Base-by-base conservation (phyloP, 345 rosid species). In the Turnera subulata region DNA sequence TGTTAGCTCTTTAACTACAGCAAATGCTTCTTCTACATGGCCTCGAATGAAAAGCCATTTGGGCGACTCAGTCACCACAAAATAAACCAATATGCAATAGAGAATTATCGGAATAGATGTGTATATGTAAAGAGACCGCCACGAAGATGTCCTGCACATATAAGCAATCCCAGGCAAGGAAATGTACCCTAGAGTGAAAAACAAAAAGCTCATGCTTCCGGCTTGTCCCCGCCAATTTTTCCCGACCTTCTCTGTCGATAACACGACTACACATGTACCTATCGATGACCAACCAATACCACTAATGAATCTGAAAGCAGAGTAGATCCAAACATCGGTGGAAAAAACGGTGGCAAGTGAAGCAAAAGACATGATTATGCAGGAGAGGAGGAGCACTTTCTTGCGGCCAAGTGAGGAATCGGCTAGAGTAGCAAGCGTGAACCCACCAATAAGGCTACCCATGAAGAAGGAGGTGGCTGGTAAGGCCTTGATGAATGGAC, bases 381-480 rank as follows among this genome's bases (percentile, higher is more conserved):
- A n/a, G n/a, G n/a, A n/a, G n/a, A n/a, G n/a, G n/a, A n/a, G n/a
- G n/a, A n/a, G n/a, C n/a, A n/a, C n/a, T 55, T 79, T 85, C 40
- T 76, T 83, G 58, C 93, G 84, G 46, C 89, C 93, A 0, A 81
- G 68, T 0, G 75, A 60, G 13, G 89, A 73, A 62, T 85, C 93
- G 1, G 80, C 89, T 0, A 85, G 64, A 0, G 83, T 63, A 11
- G 87, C 69, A 0, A 83, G 63, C 46, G 74, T 19, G 39, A 83
- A 17, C 11, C 89, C 89, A 0, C 93, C 89, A 14, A 75, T 32
- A 2, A 85, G 50, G 68, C 83, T 83, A 2, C 93, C 89, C 43
- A 69, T 38, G 76, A 79, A 81, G 78, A 81, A 85, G 3, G 83
- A 73, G 1, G 86, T 75, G 5, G 87, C 79, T 0, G 93, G 93